Base-by-base conservation (phyloP, 805 yeast genomes). In the Yamadazyma endophytica region DNA sequence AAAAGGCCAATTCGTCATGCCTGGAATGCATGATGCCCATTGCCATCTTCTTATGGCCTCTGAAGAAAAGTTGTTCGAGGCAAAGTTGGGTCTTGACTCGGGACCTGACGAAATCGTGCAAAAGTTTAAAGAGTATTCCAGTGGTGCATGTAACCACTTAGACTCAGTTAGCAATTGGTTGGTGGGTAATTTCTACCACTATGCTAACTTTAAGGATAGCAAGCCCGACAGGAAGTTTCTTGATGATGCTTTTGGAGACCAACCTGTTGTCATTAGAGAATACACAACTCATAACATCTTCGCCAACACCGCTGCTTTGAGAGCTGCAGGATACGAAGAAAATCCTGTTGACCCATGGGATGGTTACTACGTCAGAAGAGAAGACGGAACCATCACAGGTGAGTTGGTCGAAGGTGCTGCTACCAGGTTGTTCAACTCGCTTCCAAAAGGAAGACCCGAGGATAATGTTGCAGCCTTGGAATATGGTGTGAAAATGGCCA, bases 21-120 rank as follows among this genome's bases (percentile, higher is more conserved):
- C 53, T 18, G 53, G 53, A 14, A 45, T 48, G 49, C 53, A 48
- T 32, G 53, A 48, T 35, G 51, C 51, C 27, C 51, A 48, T 32
- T 40, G 43, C 32, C 53, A 46, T 34, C 31, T 48, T 21, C 32
- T 48, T 22, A 46, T 46, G 50, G 52, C 52, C 14, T 43, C 50
- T 2, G 40, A 45, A 24, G 50, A 47, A 31, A 47, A 47, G 29
- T 24, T 47, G 8, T 47, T 46, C 20, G 44, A 47, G 24, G 52
- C 52, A 9, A 46, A 47, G 25, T 36, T 47, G 6, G 52, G 52
- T 13, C 28, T 37, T 8, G 29, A 29, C 21, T 21, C 40, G 9
- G 31, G 38, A 6, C 46, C 49, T 17, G 44, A 36, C 7, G 47
- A 44, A 37, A 48, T 48, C 27, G 52, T 48, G 24, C 36, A 35